Evolutionary conservation across 2,329 filamentous ascomycete genomes (phyloP).

Genomic region (Neofusicoccum cordaticola): DNA sequence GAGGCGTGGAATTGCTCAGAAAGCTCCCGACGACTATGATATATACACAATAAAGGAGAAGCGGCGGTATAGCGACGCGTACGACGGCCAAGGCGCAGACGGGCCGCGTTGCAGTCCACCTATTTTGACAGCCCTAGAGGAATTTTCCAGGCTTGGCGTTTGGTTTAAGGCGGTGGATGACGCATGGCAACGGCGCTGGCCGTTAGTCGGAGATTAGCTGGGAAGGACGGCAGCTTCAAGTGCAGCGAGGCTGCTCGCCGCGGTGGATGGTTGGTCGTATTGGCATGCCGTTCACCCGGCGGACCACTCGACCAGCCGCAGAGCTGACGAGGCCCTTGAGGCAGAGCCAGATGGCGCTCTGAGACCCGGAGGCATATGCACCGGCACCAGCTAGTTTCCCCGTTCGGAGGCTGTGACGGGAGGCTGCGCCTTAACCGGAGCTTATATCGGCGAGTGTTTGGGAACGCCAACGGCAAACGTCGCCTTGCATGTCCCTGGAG

Average conservation of each 20-base stretch:
- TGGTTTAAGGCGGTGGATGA: neutral
- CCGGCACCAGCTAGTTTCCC: neutral
- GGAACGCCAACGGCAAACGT: neutral
- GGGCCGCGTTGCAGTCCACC: constrained; percentile 1
- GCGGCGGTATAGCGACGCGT: neutral
- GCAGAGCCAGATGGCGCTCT: neutral
- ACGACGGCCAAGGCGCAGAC: neutral
- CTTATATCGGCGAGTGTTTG: neutral
- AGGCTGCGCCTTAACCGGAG: neutral
- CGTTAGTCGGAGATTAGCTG: neutral
- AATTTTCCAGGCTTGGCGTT: neutral
- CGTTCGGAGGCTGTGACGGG: no score
- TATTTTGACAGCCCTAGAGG: neutral
- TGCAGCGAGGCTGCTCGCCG: neutral
- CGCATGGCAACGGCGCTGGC: neutral
- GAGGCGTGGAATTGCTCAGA: neutral
- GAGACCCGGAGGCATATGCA: neutral
- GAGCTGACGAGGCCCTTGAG: neutral
- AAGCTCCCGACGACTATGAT: neutral
- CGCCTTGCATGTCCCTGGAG: neutral
- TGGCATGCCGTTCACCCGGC: neutral
- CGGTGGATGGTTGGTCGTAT: neutral
- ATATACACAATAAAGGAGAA: constrained; percentile 7
- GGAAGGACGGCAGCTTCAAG: neutral
- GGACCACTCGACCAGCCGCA: no score